Percentiles rank a stretch among this genome's conserved stretches.
Conservation (phyloP, 495 filamentous ascomycete genomes). For the Penicillium daleae region DNA sequence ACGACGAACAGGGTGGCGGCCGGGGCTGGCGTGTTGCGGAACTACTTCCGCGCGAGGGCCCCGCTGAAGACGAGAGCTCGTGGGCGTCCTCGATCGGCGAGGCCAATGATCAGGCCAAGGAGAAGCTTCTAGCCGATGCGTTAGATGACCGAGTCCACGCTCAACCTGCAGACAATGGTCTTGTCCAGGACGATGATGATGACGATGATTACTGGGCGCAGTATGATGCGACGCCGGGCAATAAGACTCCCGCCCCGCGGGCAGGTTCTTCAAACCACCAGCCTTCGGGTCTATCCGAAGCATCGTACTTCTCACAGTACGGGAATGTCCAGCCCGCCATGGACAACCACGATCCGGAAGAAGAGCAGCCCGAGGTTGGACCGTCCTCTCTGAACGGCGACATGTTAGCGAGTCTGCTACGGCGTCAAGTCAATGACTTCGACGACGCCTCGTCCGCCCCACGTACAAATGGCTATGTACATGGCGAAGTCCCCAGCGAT, state of each 20-base stretch:
- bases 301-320: slow-evolving; percentile 82
- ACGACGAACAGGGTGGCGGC: slow-evolving; percentile 67
- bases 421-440: slow-evolving; percentile 33
- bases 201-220: slow-evolving; percentile 94
- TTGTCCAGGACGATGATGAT: slow-evolving; percentile 63
- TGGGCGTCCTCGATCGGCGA: slow-evolving; percentile 59
- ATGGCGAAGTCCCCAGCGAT: slow-evolving; percentile 24
- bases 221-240: slow-evolving; percentile 84
- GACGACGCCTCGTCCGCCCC: slow-evolving; percentile 15
- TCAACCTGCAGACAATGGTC: slow-evolving; percentile 25
- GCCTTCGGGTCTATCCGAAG: slow-evolving; percentile 38
- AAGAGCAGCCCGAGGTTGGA: slow-evolving; percentile 54
- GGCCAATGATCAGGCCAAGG: slow-evolving; percentile 49
- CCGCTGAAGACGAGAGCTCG: slow-evolving; percentile 36
- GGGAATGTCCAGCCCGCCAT: slow-evolving; percentile 85
- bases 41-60: slow-evolving; percentile 61
- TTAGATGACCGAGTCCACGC: slow-evolving; percentile 24
- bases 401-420: slow-evolving; percentile 43
- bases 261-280: slow-evolving; percentile 33
- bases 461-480: slow-evolving; percentile 32
- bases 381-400: slow-evolving; percentile 60
- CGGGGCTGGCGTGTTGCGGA: slow-evolving; percentile 87
- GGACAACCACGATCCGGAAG: slow-evolving; percentile 82
- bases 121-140: slow-evolving; percentile 45
- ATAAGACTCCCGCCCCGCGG: slow-evolving; percentile 63